Percentiles rank a stretch among this genome's conserved stretches.
These are phyloP conservation scores for Euptelea pleiosperma DNA, from an alignment of 164 flowering plant species.

Conservation along the genomic window DNA sequence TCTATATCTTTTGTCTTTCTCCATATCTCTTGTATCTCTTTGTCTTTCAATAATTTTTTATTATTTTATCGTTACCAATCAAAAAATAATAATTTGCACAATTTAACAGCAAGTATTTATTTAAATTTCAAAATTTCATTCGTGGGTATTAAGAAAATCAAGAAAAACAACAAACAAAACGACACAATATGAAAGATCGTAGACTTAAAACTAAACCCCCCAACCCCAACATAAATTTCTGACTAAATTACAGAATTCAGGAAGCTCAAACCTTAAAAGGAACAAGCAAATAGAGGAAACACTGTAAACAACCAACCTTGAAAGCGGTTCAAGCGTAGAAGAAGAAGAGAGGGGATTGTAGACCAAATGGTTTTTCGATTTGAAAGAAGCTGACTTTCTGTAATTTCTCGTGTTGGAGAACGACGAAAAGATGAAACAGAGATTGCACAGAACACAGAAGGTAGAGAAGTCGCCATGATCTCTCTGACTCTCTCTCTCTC, in stretches of 20 bases:
- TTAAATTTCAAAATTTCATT: background rate
- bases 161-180: background rate
- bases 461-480: constrained; percentile 22
- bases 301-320: constrained; percentile 25
- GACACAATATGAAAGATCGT: background rate
- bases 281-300: background rate
- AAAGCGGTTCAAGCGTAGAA: constrained; percentile 8
- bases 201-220: no score
- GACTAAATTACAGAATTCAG: background rate
- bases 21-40: no score
- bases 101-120: no score
- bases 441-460: constrained; percentile 21
- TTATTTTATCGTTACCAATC: no score
- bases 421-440: constrained; percentile 17
- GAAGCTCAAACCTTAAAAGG: background rate
- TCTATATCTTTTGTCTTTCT: no score
- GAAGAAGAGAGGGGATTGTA: constrained; percentile 15
- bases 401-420: constrained; percentile 4
- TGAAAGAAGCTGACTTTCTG: constrained; percentile 8
- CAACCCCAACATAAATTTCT: no score
- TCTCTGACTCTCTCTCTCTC: constrained; percentile 14
- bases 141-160: background rate
- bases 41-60: no score
- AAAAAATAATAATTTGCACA: no score
- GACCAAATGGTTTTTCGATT: constrained; percentile 13